Evolutionary conservation across 192 early-diverging fungal species (phyloP), one percentile per base, ranked within the genome.

Genomic region (Thoreauomyces humboldtii): DNA sequence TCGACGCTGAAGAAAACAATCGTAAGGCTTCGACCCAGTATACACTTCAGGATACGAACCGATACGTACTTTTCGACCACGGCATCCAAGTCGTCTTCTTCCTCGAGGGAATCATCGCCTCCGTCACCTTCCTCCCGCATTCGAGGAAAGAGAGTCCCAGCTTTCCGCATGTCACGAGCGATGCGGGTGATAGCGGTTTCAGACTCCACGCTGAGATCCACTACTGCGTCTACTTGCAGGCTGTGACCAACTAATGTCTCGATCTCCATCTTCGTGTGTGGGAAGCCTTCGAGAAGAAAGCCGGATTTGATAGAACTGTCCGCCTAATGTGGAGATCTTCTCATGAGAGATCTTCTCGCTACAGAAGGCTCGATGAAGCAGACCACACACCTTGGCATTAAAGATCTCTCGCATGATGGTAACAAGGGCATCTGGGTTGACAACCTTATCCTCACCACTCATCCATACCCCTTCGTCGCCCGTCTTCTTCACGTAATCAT

Each of bases 241-340:
- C 66, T 53, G 47, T 75, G 53, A 37, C 77, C 73, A 12, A 80
- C 38, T 4, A 79, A 35, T 5, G 69, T 63, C 41, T 81, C 78
- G 11, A 66, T 34, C 5, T 81, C 76, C 17, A 58, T 38, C 52
- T 83, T 83, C 5, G 62, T 73, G 1, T 47, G 29, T 35, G 81
- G 81, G 51, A 83, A 83, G 25, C 67, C 66, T 67, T 76, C 70
- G 9, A 83, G 55, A 1, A 84, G 21, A 47, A 79, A 84, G 14
- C 82, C 82, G 14, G 62, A n/a, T n/a, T n/a, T n/a, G n/a, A n/a
- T n/a, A n/a, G n/a, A n/a, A n/a, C n/a, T n/a, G n/a, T n/a, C n/a
- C n/a, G n/a, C n/a, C n/a, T n/a, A n/a, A n/a, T n/a, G n/a, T n/a
- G n/a, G n/a, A n/a, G n/a, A n/a, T n/a, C n/a, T n/a, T n/a, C n/a